Conservation (phyloP, 2,329 filamentous ascomycete genomes). For the Grosmannia serpens region DNA sequence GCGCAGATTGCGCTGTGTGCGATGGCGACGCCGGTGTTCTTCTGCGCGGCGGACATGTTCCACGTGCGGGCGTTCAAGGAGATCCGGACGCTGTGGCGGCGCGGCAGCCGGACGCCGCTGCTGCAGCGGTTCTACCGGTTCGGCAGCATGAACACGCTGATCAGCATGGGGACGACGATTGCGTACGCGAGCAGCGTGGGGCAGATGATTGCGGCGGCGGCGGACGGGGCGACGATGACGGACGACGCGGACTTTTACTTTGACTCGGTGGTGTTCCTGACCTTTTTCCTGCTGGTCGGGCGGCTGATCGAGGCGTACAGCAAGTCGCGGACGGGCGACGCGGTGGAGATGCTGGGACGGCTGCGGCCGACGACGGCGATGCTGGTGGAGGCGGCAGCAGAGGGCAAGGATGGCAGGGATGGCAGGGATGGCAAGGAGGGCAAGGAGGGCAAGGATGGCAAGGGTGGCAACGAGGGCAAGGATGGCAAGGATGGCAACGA, state of each 20-base stretch:
- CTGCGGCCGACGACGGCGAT: conserved; percentile 67
- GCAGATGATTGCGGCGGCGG: conserved; percentile 57
- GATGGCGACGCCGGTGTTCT: conserved; percentile 75
- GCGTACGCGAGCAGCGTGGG: conserved; percentile 76
- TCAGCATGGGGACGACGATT: conserved; percentile 78
- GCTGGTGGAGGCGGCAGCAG: conserved; percentile 40
- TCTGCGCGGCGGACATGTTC: conserved; percentile 77
- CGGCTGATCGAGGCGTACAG: conserved; percentile 79
- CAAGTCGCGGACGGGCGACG: conserved; percentile 82
- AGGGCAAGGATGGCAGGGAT: too few relatives aligned
- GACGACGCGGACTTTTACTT: conserved; percentile 60
- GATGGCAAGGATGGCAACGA: not conserved
- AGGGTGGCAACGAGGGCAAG: too few relatives aligned
- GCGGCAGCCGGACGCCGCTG: conserved; percentile 59
- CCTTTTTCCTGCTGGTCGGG: conserved; percentile 68
- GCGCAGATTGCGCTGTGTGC: conserved; percentile 71
- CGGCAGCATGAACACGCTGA: conserved; percentile 92
- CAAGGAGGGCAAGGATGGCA: not conserved
- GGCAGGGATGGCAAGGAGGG: conserved; percentile 19
- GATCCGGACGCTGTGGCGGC: conserved; percentile 64
- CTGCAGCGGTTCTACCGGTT: conserved; percentile 77
- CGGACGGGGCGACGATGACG: conserved; percentile 23
- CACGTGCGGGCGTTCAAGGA: conserved; percentile 72
- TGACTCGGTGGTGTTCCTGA: conserved; percentile 86
- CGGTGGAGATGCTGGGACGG: conserved; percentile 67